Evolutionary conservation across 371 early-diverging fungal species (phyloP).

Genomic region (Mucor circinelloides): DNA sequence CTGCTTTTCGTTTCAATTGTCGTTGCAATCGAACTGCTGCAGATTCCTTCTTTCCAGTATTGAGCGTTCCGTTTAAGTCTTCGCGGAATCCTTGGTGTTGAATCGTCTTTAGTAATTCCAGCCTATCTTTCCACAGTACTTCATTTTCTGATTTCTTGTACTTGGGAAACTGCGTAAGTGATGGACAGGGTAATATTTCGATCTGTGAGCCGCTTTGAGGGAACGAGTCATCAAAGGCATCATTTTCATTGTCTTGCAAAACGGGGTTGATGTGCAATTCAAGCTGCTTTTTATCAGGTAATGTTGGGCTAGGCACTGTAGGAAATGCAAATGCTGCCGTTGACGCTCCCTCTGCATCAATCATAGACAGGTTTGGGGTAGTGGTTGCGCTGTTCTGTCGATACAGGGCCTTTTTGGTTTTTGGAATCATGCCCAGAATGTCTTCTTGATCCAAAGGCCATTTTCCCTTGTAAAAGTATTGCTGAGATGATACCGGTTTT

Average conservation of each 20-base stretch:
- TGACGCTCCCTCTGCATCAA: neutral
- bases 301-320: constrained; percentile 6
- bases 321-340: neutral
- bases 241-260: neutral
- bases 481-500: neutral
- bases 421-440: constrained; percentile 7
- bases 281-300: constrained; percentile 11
- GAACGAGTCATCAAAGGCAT: neutral
- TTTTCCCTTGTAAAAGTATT: constrained; percentile 13
- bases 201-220: neutral
- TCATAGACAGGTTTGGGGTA: neutral
- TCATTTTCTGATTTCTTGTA: constrained; percentile 3
- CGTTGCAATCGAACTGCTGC: constrained; percentile 4
- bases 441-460: constrained; percentile 19
- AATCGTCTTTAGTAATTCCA: constrained; percentile 11
- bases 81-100: constrained; percentile 9
- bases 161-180: constrained; percentile 3
- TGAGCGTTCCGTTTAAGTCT: constrained; percentile 3
- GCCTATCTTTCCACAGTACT: constrained; percentile 12
- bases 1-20: constrained; percentile 5
- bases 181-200: constrained; percentile 18
- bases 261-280: neutral
- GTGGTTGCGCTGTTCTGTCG: neutral
- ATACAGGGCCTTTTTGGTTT: neutral
- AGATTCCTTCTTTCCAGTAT: neutral